Conservation (phyloP, 2,329 filamentous ascomycete species). For the Xylariaceae sp. region DNA sequence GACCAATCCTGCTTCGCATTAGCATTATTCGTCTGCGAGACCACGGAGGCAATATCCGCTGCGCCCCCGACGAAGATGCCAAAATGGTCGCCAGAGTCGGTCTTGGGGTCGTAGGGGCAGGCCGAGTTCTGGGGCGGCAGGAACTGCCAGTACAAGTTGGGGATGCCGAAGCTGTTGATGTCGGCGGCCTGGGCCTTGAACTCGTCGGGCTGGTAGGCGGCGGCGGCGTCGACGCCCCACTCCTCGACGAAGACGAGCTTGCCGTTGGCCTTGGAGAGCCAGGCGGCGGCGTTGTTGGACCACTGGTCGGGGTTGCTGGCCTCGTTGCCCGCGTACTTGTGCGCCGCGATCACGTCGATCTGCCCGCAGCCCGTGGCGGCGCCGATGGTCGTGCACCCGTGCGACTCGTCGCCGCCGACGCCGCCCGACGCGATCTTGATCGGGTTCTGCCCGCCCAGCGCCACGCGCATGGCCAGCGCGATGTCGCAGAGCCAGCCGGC, state of each 20-base stretch:
- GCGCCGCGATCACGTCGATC: conserved; percentile 39
- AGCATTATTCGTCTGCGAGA: conserved; percentile 27
- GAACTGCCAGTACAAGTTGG: conserved; percentile 44
- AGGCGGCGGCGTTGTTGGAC: conserved; percentile 32
- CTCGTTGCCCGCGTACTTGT: conserved; percentile 35
- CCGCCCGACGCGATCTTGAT: conserved; percentile 42
- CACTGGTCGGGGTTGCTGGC: conserved; percentile 33
- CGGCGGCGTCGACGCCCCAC: conserved; percentile 52
- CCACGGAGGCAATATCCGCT: conserved; percentile 25
- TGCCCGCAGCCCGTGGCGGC: conserved; percentile 37
- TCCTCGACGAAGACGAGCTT: conserved; percentile 43
- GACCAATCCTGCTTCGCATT: conserved; percentile 30
- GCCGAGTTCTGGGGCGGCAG: conserved; percentile 27
- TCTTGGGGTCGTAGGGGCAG: conserved; percentile 33
- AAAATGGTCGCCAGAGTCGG: conserved; percentile 32
- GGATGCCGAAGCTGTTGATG: conserved; percentile 40
- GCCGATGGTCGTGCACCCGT: conserved; percentile 38
- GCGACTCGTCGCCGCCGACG: conserved; percentile 40
- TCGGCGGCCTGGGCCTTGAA: conserved; percentile 37
- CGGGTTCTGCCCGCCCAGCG: conserved; percentile 36
- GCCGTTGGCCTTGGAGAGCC: conserved; percentile 32
- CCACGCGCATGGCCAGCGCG: conserved; percentile 35
- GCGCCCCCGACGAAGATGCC: conserved; percentile 32
- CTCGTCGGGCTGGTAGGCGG: conserved; percentile 43
- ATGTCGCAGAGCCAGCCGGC: conserved; percentile 41